phyloP scores from a whole-genome alignment of 1,284 basidiomycete species.

The Cyathus olla region DNA sequence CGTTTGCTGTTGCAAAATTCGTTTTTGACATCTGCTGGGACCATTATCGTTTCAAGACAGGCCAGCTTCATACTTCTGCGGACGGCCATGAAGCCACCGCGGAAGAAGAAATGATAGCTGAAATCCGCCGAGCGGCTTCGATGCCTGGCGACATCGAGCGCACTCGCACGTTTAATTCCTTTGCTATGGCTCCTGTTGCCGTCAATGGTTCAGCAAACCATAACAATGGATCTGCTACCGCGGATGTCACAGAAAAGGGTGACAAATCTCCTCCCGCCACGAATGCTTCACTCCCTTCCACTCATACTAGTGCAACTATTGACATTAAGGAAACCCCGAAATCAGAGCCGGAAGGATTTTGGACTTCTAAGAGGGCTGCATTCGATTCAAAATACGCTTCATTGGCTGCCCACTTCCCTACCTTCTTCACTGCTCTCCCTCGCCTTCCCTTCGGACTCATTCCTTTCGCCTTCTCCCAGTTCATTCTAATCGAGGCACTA shows the following conservation, averaged over 20 bases:
- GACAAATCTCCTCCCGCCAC: neutral
- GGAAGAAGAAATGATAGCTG: conserved; percentile 29
- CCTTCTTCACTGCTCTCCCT: conserved; percentile 74
- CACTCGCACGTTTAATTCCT: conserved; percentile 21
- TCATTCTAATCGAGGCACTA: conserved; percentile 92
- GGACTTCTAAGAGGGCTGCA: conserved; percentile 24
- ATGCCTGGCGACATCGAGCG: conserved; percentile 19
- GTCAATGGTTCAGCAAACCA: neutral
- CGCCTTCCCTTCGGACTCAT: conserved; percentile 86
- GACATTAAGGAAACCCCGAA: neutral
- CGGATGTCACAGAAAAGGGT: neutral
- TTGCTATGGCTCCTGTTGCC: conserved; percentile 12
- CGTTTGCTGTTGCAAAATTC: conserved; percentile 84
- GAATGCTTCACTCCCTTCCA: neutral
- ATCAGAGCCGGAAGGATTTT: conserved; percentile 1
- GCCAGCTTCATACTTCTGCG: conserved; percentile 22
- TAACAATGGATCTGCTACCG: neutral
- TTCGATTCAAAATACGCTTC: conserved; percentile 23
- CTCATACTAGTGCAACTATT: neutral
- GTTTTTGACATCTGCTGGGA: conserved; percentile 74
- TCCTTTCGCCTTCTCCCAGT: conserved; percentile 96
- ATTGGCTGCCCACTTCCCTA: conserved; percentile 72
- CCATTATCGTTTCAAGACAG: conserved; percentile 55
- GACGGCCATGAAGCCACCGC: conserved; percentile 3
- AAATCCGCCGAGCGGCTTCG: conserved; percentile 36